phyloP scores from a whole-genome alignment of 2,329 filamentous ascomycete genomes.

The Nannizziopsis arthrosporioides region DNA sequence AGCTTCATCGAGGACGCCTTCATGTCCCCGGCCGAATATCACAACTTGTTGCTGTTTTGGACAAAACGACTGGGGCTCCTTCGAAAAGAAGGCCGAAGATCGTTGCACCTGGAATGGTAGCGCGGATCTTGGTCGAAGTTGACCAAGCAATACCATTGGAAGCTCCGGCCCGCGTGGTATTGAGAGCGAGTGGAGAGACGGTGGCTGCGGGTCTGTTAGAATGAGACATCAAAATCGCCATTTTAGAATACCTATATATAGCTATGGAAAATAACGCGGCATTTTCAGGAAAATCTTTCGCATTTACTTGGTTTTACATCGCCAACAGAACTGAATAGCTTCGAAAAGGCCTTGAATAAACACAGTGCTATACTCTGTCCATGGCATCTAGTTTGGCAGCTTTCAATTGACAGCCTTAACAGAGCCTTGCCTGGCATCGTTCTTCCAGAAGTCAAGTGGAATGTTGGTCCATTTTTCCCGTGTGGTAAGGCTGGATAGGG shows the following conservation, averaged over 20 bases:
- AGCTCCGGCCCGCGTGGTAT: conserved; percentile 63
- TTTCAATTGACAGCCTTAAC: too few species aligned
- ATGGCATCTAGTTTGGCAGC: too few species aligned
- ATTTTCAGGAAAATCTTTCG: too few species aligned
- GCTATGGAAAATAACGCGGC: too few species aligned
- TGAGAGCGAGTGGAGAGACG: conserved; percentile 70
- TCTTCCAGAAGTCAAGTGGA: too few species aligned
- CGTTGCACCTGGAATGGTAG: conserved; percentile 66
- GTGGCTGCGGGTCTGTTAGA: conserved; percentile 81
- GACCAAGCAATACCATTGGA: conserved; percentile 67
- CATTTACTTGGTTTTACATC: too few species aligned
- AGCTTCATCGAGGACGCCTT: conserved; percentile 75
- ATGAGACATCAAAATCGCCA: conserved; percentile 27
- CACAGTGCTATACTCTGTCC: too few species aligned
- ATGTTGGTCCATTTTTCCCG: too few species aligned
- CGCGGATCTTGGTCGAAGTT: conserved; percentile 64
- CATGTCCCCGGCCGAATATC: conserved; percentile 66
- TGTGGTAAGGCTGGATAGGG: too few species aligned
- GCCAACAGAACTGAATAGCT: too few species aligned
- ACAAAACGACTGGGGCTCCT: conserved; percentile 65
- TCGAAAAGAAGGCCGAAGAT: conserved; percentile 76
- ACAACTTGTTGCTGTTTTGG: conserved; percentile 59
- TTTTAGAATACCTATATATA: not conserved
- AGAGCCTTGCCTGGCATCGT: too few species aligned
- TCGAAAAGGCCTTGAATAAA: too few species aligned